Evolutionary conservation across 164 flowering plant genomes (phyloP).

Genomic region (Umbellularia californica): DNA sequence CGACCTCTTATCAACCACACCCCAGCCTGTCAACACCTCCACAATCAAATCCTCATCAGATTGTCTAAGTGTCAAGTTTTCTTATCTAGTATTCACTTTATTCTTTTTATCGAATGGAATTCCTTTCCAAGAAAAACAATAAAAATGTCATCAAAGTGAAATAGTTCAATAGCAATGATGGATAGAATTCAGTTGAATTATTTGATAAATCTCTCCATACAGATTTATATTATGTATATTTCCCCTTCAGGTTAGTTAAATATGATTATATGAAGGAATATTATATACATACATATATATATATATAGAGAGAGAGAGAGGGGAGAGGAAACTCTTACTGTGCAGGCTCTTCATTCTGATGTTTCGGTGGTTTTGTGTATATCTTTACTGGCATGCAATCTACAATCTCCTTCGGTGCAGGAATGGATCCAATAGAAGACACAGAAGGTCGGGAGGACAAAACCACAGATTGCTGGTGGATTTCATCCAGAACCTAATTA

Average conservation of each 20-base stretch:
- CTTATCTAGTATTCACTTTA: too few relatives aligned
- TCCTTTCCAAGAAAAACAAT: too few relatives aligned
- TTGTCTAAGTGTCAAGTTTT: too few relatives aligned
- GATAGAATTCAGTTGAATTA: background rate
- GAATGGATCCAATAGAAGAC: slow-evolving; percentile 86
- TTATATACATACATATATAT: too few relatives aligned
- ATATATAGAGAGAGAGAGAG: background rate
- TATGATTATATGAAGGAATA: too few relatives aligned
- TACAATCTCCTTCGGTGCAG: slow-evolving; percentile 89
- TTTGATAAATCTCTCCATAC: background rate
- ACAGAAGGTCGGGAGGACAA: slow-evolving; percentile 80
- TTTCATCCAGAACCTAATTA: slow-evolving; percentile 96
- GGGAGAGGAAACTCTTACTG: slow-evolving; percentile 55
- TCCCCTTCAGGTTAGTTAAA: too few relatives aligned
- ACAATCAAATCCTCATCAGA: too few relatives aligned
- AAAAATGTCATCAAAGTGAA: background rate
- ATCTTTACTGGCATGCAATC: slow-evolving; percentile 73
- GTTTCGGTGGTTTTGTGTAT: slow-evolving; percentile 46
- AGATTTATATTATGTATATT: too few relatives aligned
- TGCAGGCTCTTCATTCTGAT: slow-evolving; percentile 60
- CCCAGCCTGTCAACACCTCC: too few relatives aligned
- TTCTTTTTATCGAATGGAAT: too few relatives aligned
- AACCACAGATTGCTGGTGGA: slow-evolving; percentile 98
- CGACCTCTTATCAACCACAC: too few relatives aligned
- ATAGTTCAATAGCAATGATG: background rate